A percentile compares a stretch with the other conserved stretches of the same genome.
Conservation (phyloP, 305 asterid species). For the Solanum aculeatissimum region DNA sequence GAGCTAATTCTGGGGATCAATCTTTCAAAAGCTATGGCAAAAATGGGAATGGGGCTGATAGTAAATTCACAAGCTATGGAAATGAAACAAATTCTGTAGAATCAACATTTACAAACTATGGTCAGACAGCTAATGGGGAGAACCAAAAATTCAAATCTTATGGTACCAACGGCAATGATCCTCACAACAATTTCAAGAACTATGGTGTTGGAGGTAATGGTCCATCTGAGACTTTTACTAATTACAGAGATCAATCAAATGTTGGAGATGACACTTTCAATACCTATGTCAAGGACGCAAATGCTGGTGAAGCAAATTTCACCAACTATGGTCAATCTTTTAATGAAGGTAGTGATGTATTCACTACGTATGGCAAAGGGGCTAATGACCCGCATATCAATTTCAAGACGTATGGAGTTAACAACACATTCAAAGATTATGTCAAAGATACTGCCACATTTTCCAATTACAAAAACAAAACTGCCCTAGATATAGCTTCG, state of each 20-base stretch:
- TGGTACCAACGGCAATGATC: conserved; percentile 16
- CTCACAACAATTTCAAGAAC: conserved; percentile 29
- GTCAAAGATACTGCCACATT: conserved; percentile 23
- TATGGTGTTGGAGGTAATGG: conserved; percentile 41
- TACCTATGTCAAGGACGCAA: conserved; percentile 34
- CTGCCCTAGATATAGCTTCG: conserved; percentile 11
- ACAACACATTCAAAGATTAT: conserved; percentile 47
- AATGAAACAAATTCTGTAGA: conserved; percentile 33
- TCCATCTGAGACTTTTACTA: conserved; percentile 26
- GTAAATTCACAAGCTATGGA: conserved; percentile 34
- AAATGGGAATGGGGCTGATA: conserved; percentile 38
- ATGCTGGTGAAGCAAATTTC: conserved; percentile 23
- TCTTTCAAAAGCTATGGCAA: conserved; percentile 48
- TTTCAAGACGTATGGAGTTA: conserved; percentile 41
- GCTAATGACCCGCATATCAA: conserved; percentile 15
- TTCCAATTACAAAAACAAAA: conserved; percentile 23
- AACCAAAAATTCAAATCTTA: conserved; percentile 22
- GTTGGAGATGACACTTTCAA: conserved; percentile 51
- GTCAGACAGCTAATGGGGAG: conserved; percentile 24
- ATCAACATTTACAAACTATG: conserved; percentile 41
- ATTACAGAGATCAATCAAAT: conserved; percentile 41
- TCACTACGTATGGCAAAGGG: conserved; percentile 40
- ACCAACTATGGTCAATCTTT: conserved; percentile 42
- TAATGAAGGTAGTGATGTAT: conserved; percentile 48
- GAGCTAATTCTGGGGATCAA: conserved; percentile 39